Evolutionary conservation across 164 flowering plant genomes (phyloP), one percentile per base, ranked within the genome.

Genomic region (Amborella trichopoda): DNA sequence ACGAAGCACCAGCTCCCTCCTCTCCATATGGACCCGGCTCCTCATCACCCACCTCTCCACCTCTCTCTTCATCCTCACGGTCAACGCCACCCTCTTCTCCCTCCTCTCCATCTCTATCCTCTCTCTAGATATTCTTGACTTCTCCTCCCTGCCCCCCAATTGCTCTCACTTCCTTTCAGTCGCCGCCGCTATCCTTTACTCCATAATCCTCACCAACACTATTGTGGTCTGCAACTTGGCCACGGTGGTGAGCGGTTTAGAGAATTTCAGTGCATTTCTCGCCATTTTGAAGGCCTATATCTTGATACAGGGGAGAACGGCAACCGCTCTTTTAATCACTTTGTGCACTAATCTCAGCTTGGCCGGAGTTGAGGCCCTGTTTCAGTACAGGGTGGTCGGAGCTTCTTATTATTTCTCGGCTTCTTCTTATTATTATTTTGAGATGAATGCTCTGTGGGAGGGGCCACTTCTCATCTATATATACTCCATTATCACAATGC

Each of bases 341-440:
- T 37, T 80, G 13, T 70, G 68, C 5, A 16, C 58, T 22, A 73
- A 69, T 51, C 28, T 76, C 10, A 63, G 68, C 20, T 49, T 75
- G 17, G 68, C 69, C n/a, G 71, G 69, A 19, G 30, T 75, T 24
- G 81, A 73, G 54, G 72, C 70, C 14, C 56, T 82, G 66, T 80
- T 80, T 24, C 64, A 62, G 5, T 66, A 54, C 58, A 43, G 91
- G 28, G 56, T 76, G 20, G 53, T 71, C 8, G 36, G 33, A 26
- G 25, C 28, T 14, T 26, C 48, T 26, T 50, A 38, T 42, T 44
- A 36, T 16, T 9, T 46, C 17, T 23, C 46, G 21, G 30, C 33
- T 14, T 43, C 59, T 5, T n/a, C 28, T 14, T 26, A 45, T 26
- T 50, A 38, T 42, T 44, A 36, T 16, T 9, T 46, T n/a, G 23